These are phyloP conservation scores for Dacryopinax primogenitus DNA, from an alignment of 768 basidiomycete genomes.

Conservation along the genomic window DNA sequence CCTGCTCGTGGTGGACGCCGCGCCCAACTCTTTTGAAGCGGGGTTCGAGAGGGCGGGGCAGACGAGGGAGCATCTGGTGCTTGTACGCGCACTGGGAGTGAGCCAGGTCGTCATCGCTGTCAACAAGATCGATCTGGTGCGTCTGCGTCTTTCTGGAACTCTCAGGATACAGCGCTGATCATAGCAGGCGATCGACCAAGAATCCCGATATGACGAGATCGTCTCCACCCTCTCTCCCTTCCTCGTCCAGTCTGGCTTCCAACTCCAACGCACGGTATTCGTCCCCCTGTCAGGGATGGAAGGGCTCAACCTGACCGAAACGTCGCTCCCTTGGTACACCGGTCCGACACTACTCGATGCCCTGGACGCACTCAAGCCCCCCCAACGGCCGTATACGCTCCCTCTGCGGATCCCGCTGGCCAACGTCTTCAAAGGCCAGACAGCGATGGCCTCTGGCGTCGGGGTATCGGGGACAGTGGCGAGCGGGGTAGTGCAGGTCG, in stretches of 20 bases:
- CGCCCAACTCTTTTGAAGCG: constrained; percentile 85
- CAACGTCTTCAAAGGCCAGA: constrained; percentile 87
- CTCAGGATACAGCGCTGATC: not conserved
- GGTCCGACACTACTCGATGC: constrained; percentile 75
- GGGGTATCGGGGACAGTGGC: constrained; percentile 75
- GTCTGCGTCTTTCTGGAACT: constrained; percentile 19
- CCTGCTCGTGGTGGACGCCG: constrained; percentile 80
- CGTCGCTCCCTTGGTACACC: constrained; percentile 57
- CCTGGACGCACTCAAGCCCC: constrained; percentile 72
- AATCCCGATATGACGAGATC: constrained; percentile 76
- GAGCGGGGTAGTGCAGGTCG: constrained; percentile 82
- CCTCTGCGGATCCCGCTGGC: constrained; percentile 81
- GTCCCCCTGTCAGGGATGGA: constrained; percentile 83
- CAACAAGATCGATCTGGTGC: constrained; percentile 87
- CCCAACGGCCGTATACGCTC: constrained; percentile 56
- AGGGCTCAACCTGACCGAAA: constrained; percentile 65
- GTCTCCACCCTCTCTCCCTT: constrained; percentile 61
- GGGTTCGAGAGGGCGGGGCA: constrained; percentile 92
- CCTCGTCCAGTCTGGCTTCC: constrained; percentile 77
- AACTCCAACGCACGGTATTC: constrained; percentile 62
- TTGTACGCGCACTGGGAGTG: constrained; percentile 86
- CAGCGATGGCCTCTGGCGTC: constrained; percentile 48
- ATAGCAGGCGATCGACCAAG: constrained; percentile 40
- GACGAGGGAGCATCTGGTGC: constrained; percentile 83
- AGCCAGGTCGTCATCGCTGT: constrained; percentile 81